These are phyloP conservation scores for Phytopythium mirpurense DNA, from an alignment of 352 stramenopile species.

Conservation along the genomic window DNA sequence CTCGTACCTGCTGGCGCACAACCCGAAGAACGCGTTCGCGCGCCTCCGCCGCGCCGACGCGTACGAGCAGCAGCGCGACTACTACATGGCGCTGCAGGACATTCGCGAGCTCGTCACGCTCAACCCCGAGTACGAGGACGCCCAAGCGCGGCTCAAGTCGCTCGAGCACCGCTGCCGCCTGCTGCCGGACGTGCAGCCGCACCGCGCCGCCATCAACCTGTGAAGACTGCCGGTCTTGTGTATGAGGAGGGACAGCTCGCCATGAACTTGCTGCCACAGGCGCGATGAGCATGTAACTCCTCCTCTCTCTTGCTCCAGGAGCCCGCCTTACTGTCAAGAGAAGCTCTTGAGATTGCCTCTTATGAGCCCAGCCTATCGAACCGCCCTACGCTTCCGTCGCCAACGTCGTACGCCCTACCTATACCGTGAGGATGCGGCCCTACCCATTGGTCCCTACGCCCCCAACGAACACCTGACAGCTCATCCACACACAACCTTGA, in stretches of 20 bases:
- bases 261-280: neutral
- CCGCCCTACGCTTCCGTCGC: too few species aligned
- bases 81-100: constrained; percentile 49
- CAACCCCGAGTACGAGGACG: constrained; percentile 52
- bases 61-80: constrained; percentile 55
- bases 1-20: constrained; percentile 40
- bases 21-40: constrained; percentile 47
- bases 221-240: constrained; percentile 7
- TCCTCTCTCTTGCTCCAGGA: too few species aligned
- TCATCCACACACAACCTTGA: too few species aligned
- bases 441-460: too few species aligned
- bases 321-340: too few species aligned
- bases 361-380: too few species aligned
- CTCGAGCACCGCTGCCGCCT: constrained; percentile 41
- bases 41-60: constrained; percentile 45
- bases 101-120: constrained; percentile 47
- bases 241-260: too few species aligned
- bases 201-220: constrained; percentile 6
- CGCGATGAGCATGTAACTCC: too few species aligned
- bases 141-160: constrained; percentile 29
- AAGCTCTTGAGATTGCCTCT: too few species aligned
- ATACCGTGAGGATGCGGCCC: too few species aligned
- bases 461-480: too few species aligned
- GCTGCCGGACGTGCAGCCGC: constrained; percentile 12
- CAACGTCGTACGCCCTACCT: too few species aligned